A percentile compares a stretch with the other conserved stretches of the same genome.
Evolutionary conservation across 2,329 filamentous ascomycete genomes (phyloP).

Genomic region (Pseudofabraea citricarpa): DNA sequence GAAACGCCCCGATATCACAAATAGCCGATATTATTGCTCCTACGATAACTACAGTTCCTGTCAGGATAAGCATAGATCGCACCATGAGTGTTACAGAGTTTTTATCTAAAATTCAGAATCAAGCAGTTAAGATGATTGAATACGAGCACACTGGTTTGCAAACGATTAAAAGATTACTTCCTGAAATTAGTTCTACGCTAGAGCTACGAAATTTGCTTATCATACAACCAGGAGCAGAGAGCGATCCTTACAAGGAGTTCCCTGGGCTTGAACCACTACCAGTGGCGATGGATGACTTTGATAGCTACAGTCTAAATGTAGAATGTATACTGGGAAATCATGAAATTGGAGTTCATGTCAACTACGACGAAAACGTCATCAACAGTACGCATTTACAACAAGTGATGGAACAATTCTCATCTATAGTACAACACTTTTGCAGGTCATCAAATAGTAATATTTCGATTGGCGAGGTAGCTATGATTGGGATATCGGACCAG

Average conservation of each 20-base stretch:
- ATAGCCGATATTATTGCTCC: conserved; percentile 24
- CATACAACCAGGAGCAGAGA: conserved; percentile 23
- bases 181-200: conserved; percentile 32
- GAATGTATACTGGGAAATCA: not conserved
- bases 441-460: conserved; percentile 3
- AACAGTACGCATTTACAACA: not conserved
- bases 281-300: conserved; percentile 1
- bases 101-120: conserved; percentile 39
- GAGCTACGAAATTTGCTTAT: conserved; percentile 35
- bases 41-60: conserved; percentile 37
- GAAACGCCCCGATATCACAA: conserved; percentile 32
- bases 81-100: conserved; percentile 31
- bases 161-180: conserved; percentile 14
- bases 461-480: conserved; percentile 5
- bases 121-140: conserved; percentile 40
- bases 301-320: not conserved
- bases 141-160: conserved; percentile 30
- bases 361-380: conserved; percentile 3
- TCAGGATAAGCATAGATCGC: conserved; percentile 31
- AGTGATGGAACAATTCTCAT: conserved; percentile 1
- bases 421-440: conserved; percentile 4
- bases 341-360: conserved; percentile 1
- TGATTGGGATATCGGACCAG: not conserved
- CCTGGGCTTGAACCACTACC: conserved; percentile 1
- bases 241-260: conserved; percentile 1